These are phyloP conservation scores for Penicillium samsonianum DNA, from an alignment of 495 filamentous ascomycete genomes.

Conservation along the genomic window DNA sequence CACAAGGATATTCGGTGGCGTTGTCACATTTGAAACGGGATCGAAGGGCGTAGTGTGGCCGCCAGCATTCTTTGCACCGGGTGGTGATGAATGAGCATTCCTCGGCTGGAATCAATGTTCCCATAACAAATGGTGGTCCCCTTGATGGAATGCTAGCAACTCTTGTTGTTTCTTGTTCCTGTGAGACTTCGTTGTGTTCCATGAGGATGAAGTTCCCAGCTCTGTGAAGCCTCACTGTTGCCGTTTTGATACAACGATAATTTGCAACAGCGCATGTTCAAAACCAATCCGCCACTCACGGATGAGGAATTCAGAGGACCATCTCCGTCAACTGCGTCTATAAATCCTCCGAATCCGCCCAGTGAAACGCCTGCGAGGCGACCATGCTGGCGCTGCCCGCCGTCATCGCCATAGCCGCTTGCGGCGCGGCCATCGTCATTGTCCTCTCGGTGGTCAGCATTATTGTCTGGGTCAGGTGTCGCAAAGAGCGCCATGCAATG, in stretches of 20 bases:
- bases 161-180: constrained; percentile 15
- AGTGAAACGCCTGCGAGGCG: constrained; percentile 15
- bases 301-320: constrained; percentile 4
- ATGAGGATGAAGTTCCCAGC: constrained; percentile 5
- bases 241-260: constrained; percentile 3
- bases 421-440: constrained; percentile 42
- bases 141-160: constrained; percentile 16
- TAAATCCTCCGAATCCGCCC: not conserved
- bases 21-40: constrained; percentile 8
- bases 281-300: not conserved
- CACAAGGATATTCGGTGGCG: not conserved
- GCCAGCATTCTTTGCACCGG: constrained; percentile 39
- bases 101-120: constrained; percentile 23
- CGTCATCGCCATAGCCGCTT: constrained; percentile 47
- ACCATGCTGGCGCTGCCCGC: constrained; percentile 41
- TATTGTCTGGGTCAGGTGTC: constrained; percentile 43
- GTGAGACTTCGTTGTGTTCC: constrained; percentile 20
- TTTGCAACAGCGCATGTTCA: not conserved
- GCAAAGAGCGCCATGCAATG: constrained; percentile 42
- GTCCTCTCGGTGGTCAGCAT: constrained; percentile 35
- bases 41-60: constrained; percentile 26
- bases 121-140: constrained; percentile 40
- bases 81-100: constrained; percentile 43
- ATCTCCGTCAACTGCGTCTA: not conserved
- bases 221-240: constrained; percentile 3